Conservation (phyloP, 805 yeast species). For the Pichia gijzeniarum region DNA sequence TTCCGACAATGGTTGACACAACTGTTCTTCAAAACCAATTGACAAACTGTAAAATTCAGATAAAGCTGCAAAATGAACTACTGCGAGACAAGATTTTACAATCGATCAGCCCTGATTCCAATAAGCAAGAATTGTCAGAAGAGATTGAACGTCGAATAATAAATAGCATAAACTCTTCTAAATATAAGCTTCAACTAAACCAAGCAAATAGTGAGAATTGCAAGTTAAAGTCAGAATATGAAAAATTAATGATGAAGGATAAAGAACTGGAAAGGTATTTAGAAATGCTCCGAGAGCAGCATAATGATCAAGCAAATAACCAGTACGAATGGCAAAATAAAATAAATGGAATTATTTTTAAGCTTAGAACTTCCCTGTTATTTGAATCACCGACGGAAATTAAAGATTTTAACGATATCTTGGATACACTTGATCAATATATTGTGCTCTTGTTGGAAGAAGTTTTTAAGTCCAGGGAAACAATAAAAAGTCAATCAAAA, state of each 20-base stretch:
- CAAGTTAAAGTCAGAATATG: conserved; percentile 4
- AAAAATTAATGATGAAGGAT: not conserved
- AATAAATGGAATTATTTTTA: conserved; percentile 18
- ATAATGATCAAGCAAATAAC: conserved; percentile 38
- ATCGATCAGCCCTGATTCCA: not conserved
- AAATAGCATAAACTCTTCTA: conserved; percentile 3
- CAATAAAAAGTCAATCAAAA: not conserved
- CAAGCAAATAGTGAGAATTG: not conserved
- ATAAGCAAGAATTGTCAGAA: conserved; percentile 15
- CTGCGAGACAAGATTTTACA: conserved; percentile 20
- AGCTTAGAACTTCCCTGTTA: conserved; percentile 5
- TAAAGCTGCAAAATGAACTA: conserved; percentile 28
- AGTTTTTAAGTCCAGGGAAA: not conserved
- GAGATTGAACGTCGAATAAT: conserved; percentile 14
- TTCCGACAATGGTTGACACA: conserved; percentile 15
- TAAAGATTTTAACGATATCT: conserved; percentile 4
- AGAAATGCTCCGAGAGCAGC: conserved; percentile 13
- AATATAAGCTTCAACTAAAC: conserved; percentile 1
- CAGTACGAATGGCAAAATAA: conserved; percentile 35
- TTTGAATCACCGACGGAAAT: conserved; percentile 4
- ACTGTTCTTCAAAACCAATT: conserved; percentile 27
- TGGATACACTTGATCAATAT: not conserved
- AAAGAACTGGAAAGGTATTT: conserved; percentile 13
- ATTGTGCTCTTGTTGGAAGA: not conserved
- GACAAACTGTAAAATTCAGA: conserved; percentile 30